phyloP scores from a whole-genome alignment of 148 eudicot genomes.

The Spergularia bocconei region DNA sequence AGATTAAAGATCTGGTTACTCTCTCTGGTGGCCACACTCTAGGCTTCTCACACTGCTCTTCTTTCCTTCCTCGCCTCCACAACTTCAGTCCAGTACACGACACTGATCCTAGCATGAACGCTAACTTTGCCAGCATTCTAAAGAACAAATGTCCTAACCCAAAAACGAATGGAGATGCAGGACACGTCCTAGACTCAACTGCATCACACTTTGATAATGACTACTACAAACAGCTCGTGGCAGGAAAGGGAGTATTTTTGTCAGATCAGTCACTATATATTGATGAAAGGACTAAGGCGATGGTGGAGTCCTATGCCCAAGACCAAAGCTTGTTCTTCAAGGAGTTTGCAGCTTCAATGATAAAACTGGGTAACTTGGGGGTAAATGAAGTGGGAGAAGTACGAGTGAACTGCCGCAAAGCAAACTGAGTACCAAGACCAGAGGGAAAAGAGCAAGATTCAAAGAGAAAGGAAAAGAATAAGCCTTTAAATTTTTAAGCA shows the following conservation, averaged over 20 bases:
- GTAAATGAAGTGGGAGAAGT: conserved; percentile 50
- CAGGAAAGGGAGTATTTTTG: conserved; percentile 53
- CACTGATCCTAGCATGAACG: conserved; percentile 51
- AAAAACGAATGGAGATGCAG: conserved; percentile 45
- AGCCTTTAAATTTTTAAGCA: conserved; percentile 11
- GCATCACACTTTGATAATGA: conserved; percentile 53
- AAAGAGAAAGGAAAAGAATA: conserved; percentile 1
- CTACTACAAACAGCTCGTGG: conserved; percentile 42
- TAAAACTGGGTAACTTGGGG: conserved; percentile 57
- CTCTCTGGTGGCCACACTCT: conserved; percentile 70
- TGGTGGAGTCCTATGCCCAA: conserved; percentile 52
- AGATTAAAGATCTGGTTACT: conserved; percentile 47
- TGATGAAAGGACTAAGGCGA: conserved; percentile 44
- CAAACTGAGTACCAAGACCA: conserved; percentile 30
- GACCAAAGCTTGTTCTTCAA: conserved; percentile 51
- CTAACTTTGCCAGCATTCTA: conserved; percentile 36
- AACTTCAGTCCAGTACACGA: conserved; percentile 45
- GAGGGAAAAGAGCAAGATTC: not conserved
- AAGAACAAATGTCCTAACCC: conserved; percentile 46
- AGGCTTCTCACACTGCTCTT: conserved; percentile 71
- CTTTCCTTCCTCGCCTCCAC: conserved; percentile 49
- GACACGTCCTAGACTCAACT: conserved; percentile 57
- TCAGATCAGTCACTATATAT: conserved; percentile 50
- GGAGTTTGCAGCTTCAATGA: conserved; percentile 59
- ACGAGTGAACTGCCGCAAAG: conserved; percentile 44